phyloP scores from a whole-genome alignment of 2,329 filamentous ascomycete genomes.

The Colletotrichum simmondsii region DNA sequence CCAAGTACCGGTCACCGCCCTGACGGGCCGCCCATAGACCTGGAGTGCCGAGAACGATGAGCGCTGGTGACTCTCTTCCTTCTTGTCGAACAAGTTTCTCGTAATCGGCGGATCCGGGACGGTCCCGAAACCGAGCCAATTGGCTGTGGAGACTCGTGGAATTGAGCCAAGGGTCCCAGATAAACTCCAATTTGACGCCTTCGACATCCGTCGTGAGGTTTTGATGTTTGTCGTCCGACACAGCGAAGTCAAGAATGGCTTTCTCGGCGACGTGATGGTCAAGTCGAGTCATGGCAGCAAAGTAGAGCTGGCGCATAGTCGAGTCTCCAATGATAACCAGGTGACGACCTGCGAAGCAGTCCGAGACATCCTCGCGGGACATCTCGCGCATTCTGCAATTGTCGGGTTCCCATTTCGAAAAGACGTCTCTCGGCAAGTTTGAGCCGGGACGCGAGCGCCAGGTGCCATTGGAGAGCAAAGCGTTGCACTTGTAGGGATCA shows the following conservation, averaged over 20 bases:
- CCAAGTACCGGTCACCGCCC: constrained; percentile 55
- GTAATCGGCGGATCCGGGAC: constrained; percentile 23
- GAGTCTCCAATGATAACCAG: constrained; percentile 72
- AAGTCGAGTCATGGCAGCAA: constrained; percentile 50
- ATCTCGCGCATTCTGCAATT: constrained; percentile 70
- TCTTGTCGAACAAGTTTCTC: constrained; percentile 28
- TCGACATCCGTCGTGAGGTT: constrained; percentile 24
- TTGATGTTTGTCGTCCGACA: constrained; percentile 25
- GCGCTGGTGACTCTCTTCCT: constrained; percentile 45
- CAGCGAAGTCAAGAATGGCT: constrained; percentile 31
- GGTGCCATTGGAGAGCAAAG: constrained; percentile 60
- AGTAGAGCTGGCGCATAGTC: constrained; percentile 69
- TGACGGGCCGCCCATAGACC: constrained; percentile 67
- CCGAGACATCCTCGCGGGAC: constrained; percentile 58
- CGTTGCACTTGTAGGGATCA: constrained; percentile 65
- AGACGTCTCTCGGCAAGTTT: constrained; percentile 39
- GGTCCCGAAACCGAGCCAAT: constrained; percentile 30
- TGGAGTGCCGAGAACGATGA: constrained; percentile 63
- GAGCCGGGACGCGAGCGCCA: constrained; percentile 53
- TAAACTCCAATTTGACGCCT: constrained; percentile 43
- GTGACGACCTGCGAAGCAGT: constrained; percentile 62
- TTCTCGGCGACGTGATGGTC: constrained; percentile 22
- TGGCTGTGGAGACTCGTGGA: constrained; percentile 37
- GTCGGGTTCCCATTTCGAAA: constrained; percentile 67
- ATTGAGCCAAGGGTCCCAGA: constrained; percentile 74